phyloP scores from a whole-genome alignment of 1,139 yeast genomes.

The Torulaspora pretoriensis region DNA sequence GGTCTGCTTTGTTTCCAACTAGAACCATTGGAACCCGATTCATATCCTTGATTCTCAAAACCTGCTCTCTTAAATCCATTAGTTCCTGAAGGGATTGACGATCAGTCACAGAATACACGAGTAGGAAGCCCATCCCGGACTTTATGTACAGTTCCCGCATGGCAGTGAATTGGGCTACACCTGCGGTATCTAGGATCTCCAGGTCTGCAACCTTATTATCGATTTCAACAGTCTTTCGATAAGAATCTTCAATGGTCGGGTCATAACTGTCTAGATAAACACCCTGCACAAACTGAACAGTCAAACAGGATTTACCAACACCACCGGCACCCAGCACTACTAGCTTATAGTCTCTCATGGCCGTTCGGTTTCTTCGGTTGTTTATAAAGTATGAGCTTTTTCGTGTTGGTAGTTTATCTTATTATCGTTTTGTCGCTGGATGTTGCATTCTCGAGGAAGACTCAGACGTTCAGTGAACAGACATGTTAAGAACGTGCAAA shows the following conservation, averaged over 20 bases:
- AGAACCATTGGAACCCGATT: conserved; percentile 74
- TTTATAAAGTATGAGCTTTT: not conserved
- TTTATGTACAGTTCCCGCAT: conserved; percentile 91
- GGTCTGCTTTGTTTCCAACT: conserved; percentile 85
- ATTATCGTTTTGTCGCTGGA: not conserved
- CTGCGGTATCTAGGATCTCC: conserved; percentile 95
- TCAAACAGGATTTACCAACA: conserved; percentile 93
- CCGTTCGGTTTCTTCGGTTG: not conserved
- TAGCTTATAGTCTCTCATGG: conserved; percentile 59
- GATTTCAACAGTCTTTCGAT: conserved; percentile 84
- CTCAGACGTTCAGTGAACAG: too few relatives aligned
- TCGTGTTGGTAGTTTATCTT: not conserved
- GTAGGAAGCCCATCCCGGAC: conserved; percentile 77
- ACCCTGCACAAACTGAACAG: conserved; percentile 85
- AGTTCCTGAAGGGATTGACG: conserved; percentile 79
- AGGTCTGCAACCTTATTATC: conserved; percentile 89
- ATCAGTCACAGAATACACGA: conserved; percentile 89
- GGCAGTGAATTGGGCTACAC: conserved; percentile 95
- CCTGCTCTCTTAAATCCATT: conserved; percentile 80
- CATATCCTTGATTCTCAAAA: conserved; percentile 79
- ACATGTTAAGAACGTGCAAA: not conserved
- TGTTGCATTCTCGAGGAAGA: not conserved
- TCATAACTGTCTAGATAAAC: conserved; percentile 93
- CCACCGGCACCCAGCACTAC: conserved; percentile 98
- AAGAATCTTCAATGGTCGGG: conserved; percentile 96